Base-by-base conservation (phyloP, 441 rosid species). In the Populus hybrid region DNA sequence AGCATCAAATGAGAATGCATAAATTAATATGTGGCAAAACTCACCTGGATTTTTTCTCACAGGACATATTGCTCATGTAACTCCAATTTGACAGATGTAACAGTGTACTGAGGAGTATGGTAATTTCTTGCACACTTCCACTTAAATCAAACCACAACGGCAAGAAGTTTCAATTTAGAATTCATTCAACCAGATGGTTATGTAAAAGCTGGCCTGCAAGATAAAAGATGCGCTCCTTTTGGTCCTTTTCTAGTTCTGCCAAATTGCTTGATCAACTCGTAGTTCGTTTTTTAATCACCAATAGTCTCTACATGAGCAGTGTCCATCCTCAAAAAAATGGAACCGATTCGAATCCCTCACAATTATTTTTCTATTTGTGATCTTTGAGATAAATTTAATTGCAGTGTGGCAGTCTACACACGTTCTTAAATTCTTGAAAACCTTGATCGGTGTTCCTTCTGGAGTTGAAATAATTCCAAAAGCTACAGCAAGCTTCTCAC, bases 401-500 rank as follows among this genome's bases (percentile, higher is more conserved):
- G 87, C 87, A 72, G 79, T 80, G 68, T 87, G 90, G 80, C 90
- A 87, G 61, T 87, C 90, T 24, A 81, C 77, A 73, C 88, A 87
- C 69, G 85, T 85, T 79, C 90, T 78, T 42, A 85, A 79, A 66
- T 87, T 87, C 83, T 87, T 87, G 69, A 78, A 78, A 21, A 87
- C 84, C 75, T 84, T 85, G 18, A 87, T 77, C 3, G 78, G 79
- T 53, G 86, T 77, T 81, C 88, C 90, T 50, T 83, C 75, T 11
- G 70, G 79, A 26, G 90, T 87, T 11, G 86, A 65, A 73, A 87
- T 79, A 73, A 87, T 83, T 57, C 88, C 86, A 76, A 80, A 86
- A 30, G 89, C 89, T 75, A 86, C 80, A 23, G 90, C 90, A 71
- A 86, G 82, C 70, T 88, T 86, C 85, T 88, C 89, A 46, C 91